Base-by-base conservation (phyloP, 225 moss, liverwort and hornwort genomes). In the Anthoceros angustus region DNA sequence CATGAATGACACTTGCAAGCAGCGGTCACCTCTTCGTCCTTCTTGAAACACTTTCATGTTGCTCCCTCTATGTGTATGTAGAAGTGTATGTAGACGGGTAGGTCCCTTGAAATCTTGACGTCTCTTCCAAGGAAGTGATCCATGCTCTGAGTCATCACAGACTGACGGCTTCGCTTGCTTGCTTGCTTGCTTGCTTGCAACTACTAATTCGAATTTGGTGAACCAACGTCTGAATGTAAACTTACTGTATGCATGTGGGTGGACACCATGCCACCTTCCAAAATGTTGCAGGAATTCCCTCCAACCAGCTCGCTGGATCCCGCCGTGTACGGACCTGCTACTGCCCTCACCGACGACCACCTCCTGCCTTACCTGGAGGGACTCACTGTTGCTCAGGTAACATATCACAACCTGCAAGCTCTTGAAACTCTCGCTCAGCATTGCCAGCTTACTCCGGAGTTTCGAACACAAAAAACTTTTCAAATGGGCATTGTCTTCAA, bases 341-440 rank as follows among this genome's bases (percentile, higher is more conserved):
- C 49, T 50, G 49, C 49, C 9, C 49, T 50, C 6, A 50, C 49
- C 49, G 49, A 50, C 49, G 49, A 50, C 49, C 49, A 50, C 49
- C 15, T 50, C 49, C 49, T 50, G 49, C 49, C 49, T 50, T 16
- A 50, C 49, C 49, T 50, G 49, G 49, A 50, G 9, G 49, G 49
- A 20, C 49, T 50, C 49, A 50, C 49, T 10, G 49, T 50, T 50
- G 49, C 5, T 50, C 8, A 50, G 9, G 49, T 50, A 10, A 50
- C n/a, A 5, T 50, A 4, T 5, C 14, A 50, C 16, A 50, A 14
- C 15, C 49, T 50, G 8, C 14, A 14, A 45, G 14, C 43, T 8
- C 43, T 45, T 45, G 43, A 8, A 9, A 45, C 43, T 14, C 43
- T 45, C 9, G 43, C 9, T 14, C 14, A 9, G 9, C 43, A 45